Percentiles rank a stretch among this genome's conserved stretches.
Evolutionary conservation across 805 yeast species (phyloP).

Genomic region (Brettanomyces naardenensis): DNA sequence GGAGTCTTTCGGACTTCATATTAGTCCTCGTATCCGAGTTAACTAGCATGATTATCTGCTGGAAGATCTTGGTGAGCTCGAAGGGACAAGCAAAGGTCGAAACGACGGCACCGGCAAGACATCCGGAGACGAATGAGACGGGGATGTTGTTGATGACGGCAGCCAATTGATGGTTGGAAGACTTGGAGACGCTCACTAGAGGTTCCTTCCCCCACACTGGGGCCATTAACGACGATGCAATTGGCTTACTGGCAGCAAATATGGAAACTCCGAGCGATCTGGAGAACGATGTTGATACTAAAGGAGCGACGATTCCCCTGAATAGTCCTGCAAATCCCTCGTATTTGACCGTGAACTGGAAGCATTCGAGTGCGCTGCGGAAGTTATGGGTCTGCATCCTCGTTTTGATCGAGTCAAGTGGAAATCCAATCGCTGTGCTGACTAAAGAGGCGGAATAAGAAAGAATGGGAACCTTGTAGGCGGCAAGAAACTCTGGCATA

Average conservation of each 20-base stretch:
- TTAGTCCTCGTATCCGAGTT: slow-evolving; percentile 19
- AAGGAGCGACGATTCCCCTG: slow-evolving; percentile 70
- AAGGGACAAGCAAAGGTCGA: slow-evolving; percentile 73
- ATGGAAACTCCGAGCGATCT: slow-evolving; percentile 60
- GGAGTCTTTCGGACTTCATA: slow-evolving; percentile 16
- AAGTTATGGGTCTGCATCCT: slow-evolving; percentile 76
- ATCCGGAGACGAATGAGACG: slow-evolving; percentile 47
- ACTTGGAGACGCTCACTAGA: slow-evolving; percentile 1
- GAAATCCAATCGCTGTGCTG: slow-evolving; percentile 70
- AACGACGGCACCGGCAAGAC: slow-evolving; percentile 56
- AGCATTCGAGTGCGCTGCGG: slow-evolving; percentile 48
- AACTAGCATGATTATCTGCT: slow-evolving; percentile 57
- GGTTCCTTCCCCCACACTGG: slow-evolving; percentile 12
- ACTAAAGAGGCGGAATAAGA: slow-evolving; percentile 59
- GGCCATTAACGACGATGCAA: slow-evolving; percentile 12
- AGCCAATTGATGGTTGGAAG: slow-evolving; percentile 7
- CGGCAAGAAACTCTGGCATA: slow-evolving; percentile 40
- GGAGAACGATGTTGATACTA: slow-evolving; percentile 56
- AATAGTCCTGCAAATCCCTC: slow-evolving; percentile 71
- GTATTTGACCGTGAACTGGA: slow-evolving; percentile 39
- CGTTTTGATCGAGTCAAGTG: slow-evolving; percentile 80
- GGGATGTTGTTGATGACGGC: slow-evolving; percentile 33
- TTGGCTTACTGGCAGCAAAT: slow-evolving; percentile 49
- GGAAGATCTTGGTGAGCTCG: slow-evolving; percentile 74
- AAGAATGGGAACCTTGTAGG: slow-evolving; percentile 49